Percentiles rank a stretch among this genome's conserved stretches.
These are phyloP conservation scores for Pseudopyricularia cyperi DNA, from an alignment of 2,329 filamentous ascomycete genomes.

Conservation along the genomic window DNA sequence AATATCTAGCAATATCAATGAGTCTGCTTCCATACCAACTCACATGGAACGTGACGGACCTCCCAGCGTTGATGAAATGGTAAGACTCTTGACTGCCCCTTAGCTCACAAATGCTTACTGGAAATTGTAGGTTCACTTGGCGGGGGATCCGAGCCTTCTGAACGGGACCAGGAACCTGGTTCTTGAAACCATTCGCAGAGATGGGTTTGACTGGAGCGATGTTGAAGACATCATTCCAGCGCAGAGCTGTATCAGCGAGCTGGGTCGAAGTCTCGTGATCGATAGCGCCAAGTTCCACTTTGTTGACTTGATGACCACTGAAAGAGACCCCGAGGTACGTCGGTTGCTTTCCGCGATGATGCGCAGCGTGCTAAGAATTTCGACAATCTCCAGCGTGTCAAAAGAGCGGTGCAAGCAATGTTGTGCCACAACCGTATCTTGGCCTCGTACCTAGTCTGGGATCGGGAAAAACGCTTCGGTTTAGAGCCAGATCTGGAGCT, in stretches of 20 bases:
- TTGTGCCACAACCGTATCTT: conserved; percentile 5
- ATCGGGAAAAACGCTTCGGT: background rate
- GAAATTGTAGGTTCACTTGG: background rate
- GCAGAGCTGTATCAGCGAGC: conserved; percentile 2
- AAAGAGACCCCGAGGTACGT: background rate
- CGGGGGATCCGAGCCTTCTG: background rate
- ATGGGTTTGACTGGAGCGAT: conserved; percentile 4
- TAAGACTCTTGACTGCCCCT: background rate
- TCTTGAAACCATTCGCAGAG: background rate
- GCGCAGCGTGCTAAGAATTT: background rate
- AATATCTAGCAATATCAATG: background rate
- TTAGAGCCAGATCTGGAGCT: conserved; percentile 1
- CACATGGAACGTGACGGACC: background rate
- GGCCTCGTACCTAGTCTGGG: conserved; percentile 5
- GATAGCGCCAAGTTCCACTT: conserved; percentile 5
- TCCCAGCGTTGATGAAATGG: background rate
- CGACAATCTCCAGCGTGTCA: background rate
- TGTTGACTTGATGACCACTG: conserved; percentile 1
- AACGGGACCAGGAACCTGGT: conserved; percentile 3
- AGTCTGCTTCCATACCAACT: background rate
- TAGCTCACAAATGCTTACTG: background rate
- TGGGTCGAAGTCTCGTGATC: conserved; percentile 4
- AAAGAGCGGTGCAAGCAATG: conserved; percentile 3
- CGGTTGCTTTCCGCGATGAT: background rate
- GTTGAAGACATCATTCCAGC: conserved; percentile 5